Evolutionary conservation across 2,329 filamentous ascomycete genomes (phyloP), one percentile per base, ranked within the genome.

Genomic region (Fusarium mundagurra): DNA sequence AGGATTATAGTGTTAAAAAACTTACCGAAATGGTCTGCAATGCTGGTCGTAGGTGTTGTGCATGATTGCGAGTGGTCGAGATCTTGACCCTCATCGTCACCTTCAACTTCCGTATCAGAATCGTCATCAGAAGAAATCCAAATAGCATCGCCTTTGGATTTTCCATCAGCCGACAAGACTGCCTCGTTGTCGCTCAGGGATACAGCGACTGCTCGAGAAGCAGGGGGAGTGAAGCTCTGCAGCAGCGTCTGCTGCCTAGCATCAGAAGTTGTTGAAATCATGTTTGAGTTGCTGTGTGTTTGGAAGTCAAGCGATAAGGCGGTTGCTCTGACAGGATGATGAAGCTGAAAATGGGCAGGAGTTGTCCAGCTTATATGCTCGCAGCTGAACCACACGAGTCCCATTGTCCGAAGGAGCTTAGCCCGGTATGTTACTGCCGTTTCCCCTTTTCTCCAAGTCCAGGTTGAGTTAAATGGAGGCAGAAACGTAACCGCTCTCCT

Each of bases 401-500:
- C 24, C 17, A 45, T 29, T 33, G 10, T 45, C 13, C 5, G 10
- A 33, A 45, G 44, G 17, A 45, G 24, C 11, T 6, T 0, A 27
- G 10, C 24, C 24, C 8, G 17, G 24, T 45, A 7, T 13, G 1
- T 20, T 45, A 33, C 31, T 33, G 31, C 31, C 11, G 31, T 33
- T 33, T 12, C 31, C 31, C 31, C 31, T 33, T 33, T 33, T 33
- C 31, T 33, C 31, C 11, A 33, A 33, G 31, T 33, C 31, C 11
- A 33, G 31, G 31, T 33, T 33, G 10, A 33, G 31, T 33, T 33
- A 33, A 12, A 33, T 33, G 31, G 31, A 33, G 31, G 31, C 8
- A 48, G 66, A 57, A 16, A 64, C 43, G 43, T 64, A 64, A 69
- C 22, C 61, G 8, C 53, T 68, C 43, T 63, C 48, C 18, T 20